Conservation (phyloP, 192 early-diverging fungal genomes). For the Coemansia furcata region DNA sequence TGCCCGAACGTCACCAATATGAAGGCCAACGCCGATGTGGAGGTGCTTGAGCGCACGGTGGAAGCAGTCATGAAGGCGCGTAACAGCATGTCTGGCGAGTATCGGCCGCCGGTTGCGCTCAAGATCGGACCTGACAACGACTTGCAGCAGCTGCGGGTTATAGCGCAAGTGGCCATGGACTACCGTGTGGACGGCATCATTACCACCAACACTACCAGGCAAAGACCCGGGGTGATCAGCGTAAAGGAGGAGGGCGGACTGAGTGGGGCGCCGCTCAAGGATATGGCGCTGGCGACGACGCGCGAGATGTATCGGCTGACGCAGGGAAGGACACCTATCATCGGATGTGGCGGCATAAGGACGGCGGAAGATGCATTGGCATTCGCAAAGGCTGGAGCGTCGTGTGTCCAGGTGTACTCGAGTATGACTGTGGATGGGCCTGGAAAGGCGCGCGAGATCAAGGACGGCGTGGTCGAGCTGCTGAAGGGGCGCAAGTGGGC, state of each 20-base stretch:
- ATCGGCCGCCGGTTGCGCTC: slow-evolving; percentile 74
- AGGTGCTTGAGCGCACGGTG: slow-evolving; percentile 69
- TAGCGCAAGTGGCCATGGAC: slow-evolving; percentile 71
- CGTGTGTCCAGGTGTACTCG: slow-evolving; percentile 80
- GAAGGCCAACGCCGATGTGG: slow-evolving; percentile 65
- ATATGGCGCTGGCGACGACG: slow-evolving; percentile 71
- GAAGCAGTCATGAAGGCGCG: slow-evolving; percentile 60
- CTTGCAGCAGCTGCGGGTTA: slow-evolving; percentile 70
- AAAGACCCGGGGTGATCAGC: slow-evolving; percentile 61
- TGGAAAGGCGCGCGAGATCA: slow-evolving; percentile 73
- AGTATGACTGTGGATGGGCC: slow-evolving; percentile 74
- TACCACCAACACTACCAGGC: slow-evolving; percentile 84
- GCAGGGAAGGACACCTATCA: slow-evolving; percentile 69
- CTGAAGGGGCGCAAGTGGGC: slow-evolving; percentile 76
- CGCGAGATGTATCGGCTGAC: slow-evolving; percentile 74
- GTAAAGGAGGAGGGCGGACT: slow-evolving; percentile 74
- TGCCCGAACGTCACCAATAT: slow-evolving; percentile 88
- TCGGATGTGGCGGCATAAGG: slow-evolving; percentile 86
- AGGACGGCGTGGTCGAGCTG: slow-evolving; percentile 66
- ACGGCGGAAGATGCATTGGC: slow-evolving; percentile 74
- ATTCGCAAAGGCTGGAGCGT: slow-evolving; percentile 82
- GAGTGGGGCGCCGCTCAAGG: slow-evolving; percentile 74
- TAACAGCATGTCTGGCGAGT: slow-evolving; percentile 38
- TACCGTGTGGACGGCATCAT: slow-evolving; percentile 83
- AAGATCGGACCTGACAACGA: slow-evolving; percentile 90